phyloP scores from a whole-genome alignment of 2,329 filamentous ascomycete species.

The Aaosphaeria pasadenensis region DNA sequence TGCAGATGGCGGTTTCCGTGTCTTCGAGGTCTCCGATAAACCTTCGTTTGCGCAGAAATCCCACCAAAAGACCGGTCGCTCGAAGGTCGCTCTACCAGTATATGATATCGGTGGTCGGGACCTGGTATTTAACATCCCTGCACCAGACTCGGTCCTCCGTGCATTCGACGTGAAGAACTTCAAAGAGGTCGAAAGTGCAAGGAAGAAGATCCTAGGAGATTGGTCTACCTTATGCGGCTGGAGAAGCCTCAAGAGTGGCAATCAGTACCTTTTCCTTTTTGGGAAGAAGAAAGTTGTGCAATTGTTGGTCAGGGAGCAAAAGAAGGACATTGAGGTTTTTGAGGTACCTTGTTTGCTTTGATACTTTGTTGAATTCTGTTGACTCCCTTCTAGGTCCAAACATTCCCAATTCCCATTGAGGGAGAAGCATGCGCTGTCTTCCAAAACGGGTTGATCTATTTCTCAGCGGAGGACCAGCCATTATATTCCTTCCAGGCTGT shows the following conservation, averaged over 20 bases:
- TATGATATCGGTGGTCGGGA: constrained; percentile 20
- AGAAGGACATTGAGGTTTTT: constrained; percentile 16
- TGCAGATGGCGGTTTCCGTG: constrained; percentile 23
- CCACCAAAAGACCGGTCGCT: constrained; percentile 22
- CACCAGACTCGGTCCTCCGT: constrained; percentile 24
- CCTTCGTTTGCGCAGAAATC: constrained; percentile 9
- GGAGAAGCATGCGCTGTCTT: constrained; percentile 22
- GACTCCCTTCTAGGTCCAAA: constrained; percentile 19
- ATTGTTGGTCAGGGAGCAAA: constrained; percentile 13
- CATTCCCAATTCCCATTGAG: constrained; percentile 24
- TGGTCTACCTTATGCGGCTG: constrained; percentile 29
- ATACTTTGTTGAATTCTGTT: neutral
- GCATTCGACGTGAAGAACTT: constrained; percentile 19
- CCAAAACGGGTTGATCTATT: constrained; percentile 17
- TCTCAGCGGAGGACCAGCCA: constrained; percentile 22
- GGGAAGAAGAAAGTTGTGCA: constrained; percentile 30
- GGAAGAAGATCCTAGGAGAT: constrained; percentile 24
- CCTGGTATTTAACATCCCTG: constrained; percentile 25
- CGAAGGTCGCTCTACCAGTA: constrained; percentile 22
- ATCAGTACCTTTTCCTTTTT: constrained; percentile 27
- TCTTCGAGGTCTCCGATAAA: constrained; percentile 10
- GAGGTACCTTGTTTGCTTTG: constrained; percentile 11
- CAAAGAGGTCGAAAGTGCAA: constrained; percentile 12
- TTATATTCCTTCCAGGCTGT: constrained; percentile 30
- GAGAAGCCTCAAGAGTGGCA: constrained; percentile 21